Evolutionary conservation across 768 basidiomycete species (phyloP).

Genomic region (Rhodosporidiobolus odoratus): DNA sequence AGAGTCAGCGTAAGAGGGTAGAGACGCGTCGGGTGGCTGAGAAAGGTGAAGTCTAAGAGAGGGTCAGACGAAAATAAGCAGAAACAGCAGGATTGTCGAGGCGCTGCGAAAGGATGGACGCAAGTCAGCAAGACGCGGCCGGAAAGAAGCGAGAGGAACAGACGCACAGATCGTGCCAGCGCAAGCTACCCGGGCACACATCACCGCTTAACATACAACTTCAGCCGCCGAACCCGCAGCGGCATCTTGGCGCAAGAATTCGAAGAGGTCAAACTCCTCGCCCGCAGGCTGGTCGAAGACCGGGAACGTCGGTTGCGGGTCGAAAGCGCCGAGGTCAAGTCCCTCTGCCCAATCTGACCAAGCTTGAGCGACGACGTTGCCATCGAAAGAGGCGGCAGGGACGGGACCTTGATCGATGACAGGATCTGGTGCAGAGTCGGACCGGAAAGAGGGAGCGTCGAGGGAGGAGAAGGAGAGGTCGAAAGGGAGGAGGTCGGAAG

Average conservation of each 20-base stretch:
- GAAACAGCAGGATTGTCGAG: neutral
- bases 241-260: conserved; percentile 22
- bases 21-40: neutral
- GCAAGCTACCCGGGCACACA: too few relatives aligned
- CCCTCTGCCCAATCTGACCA: conserved; percentile 27
- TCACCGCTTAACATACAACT: conserved; percentile 24
- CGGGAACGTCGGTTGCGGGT: too few relatives aligned
- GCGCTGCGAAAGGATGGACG: neutral
- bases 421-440: conserved; percentile 28
- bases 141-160: neutral
- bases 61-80: neutral
- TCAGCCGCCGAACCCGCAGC: conserved; percentile 6
- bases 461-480: conserved; percentile 1
- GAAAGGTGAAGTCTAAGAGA: neutral
- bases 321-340: neutral
- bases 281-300: neutral
- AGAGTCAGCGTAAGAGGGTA: neutral
- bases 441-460: neutral
- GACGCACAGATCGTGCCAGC: neutral
- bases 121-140: neutral
- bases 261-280: conserved; percentile 27
- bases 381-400: neutral
- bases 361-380: conserved; percentile 5
- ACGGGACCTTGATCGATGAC: conserved; percentile 23
- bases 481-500: neutral